Percentiles rank a stretch among this genome's conserved stretches.
These are phyloP conservation scores for Suaeda aralocaspica DNA, from an alignment of 148 eudicot species.

Conservation along the genomic window DNA sequence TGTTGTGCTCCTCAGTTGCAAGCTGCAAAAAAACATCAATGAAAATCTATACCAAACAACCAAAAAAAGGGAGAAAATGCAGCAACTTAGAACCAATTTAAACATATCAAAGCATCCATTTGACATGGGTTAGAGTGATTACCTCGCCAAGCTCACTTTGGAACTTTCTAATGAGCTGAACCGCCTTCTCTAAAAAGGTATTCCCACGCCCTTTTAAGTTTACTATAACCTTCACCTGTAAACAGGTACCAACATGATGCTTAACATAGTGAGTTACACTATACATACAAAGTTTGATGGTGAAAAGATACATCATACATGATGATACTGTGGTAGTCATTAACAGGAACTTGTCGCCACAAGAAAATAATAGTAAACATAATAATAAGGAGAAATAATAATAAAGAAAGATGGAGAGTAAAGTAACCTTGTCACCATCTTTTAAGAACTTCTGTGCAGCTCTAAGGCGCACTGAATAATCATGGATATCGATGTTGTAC, in stretches of 20 bases:
- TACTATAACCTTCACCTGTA: conserved; percentile 82
- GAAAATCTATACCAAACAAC: no score
- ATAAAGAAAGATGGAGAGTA: background rate
- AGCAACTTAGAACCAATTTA: background rate
- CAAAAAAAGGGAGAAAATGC: background rate
- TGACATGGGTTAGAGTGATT: conserved; percentile 16
- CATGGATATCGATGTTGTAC: conserved; percentile 82
- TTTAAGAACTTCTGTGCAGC: conserved; percentile 82
- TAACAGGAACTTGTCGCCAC: background rate
- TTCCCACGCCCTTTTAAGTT: conserved; percentile 83
- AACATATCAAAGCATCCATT: background rate
- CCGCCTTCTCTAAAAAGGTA: conserved; percentile 58
- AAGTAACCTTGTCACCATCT: conserved; percentile 81
- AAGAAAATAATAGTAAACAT: background rate
- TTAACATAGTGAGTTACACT: conserved; percentile 15
- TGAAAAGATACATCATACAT: background rate
- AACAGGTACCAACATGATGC: conserved; percentile 19
- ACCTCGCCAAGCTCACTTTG: conserved; percentile 90
- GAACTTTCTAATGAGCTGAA: conserved; percentile 69
- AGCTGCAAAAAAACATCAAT: conserved; percentile 41
- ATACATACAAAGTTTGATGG: conserved; percentile 8
- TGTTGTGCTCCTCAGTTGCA: conserved; percentile 70
- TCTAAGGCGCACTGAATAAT: conserved; percentile 82
- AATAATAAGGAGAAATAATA: no score
- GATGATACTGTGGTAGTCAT: background rate